Evolutionary conservation across 768 basidiomycete genomes (phyloP).

Genomic region (Phylloporus arenicola): DNA sequence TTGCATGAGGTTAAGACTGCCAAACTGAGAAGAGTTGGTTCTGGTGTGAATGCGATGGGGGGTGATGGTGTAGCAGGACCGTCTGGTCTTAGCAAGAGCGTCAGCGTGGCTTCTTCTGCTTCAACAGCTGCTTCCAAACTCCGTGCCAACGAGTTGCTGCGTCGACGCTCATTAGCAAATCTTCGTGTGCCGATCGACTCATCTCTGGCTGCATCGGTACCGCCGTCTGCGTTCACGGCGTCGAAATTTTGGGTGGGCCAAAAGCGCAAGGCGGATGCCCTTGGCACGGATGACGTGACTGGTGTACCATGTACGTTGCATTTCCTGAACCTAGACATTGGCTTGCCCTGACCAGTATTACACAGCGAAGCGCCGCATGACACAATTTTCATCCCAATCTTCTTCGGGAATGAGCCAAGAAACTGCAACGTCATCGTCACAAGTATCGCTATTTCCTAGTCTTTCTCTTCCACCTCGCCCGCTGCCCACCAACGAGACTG

Average conservation of each 20-base stretch:
- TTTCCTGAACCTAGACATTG: background rate
- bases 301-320: conserved; percentile 32
- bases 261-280: conserved; percentile 31
- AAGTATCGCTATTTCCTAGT: conserved; percentile 25
- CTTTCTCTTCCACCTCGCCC: conserved; percentile 12
- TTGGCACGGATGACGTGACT: conserved; percentile 22
- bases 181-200: conserved; percentile 25
- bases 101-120: conserved; percentile 10
- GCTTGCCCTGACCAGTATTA: conserved; percentile 1
- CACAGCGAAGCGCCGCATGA: conserved; percentile 37
- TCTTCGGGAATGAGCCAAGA: conserved; percentile 18
- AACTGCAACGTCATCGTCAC: conserved; percentile 11
- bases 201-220: conserved; percentile 18
- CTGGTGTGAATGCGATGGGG: conserved; percentile 15
- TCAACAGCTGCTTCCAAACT: conserved; percentile 8
- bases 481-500: conserved; percentile 35
- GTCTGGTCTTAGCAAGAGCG: conserved; percentile 28
- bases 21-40: conserved; percentile 52
- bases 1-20: conserved; percentile 76
- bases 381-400: conserved; percentile 23
- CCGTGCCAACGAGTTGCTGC: conserved; percentile 16
- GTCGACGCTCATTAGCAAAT: conserved; percentile 24
- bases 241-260: conserved; percentile 9
- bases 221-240: conserved; percentile 2
- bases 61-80: conserved; percentile 22